A percentile compares a stretch with the other conserved stretches of the same genome.
Conservation (phyloP, 306 rosid species). For the Urtica urens region DNA sequence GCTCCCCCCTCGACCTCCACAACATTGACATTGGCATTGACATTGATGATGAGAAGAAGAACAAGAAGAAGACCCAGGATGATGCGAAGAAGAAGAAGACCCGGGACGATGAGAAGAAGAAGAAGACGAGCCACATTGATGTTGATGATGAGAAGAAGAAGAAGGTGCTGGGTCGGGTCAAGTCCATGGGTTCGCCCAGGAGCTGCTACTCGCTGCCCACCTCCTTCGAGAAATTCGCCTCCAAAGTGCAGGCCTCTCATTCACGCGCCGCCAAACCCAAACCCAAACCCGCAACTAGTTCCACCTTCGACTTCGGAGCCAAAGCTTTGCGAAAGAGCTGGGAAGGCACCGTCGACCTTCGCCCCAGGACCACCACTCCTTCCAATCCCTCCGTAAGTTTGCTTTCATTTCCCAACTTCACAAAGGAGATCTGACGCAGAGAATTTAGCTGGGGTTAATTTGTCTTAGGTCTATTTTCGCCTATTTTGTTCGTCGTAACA, state of each 20-base stretch:
- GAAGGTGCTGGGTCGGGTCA: constrained; percentile 52
- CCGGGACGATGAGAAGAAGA: constrained; percentile 22
- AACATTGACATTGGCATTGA: constrained; percentile 50
- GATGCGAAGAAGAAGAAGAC: neutral
- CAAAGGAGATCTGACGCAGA: too few species aligned
- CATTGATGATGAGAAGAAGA: constrained; percentile 30
- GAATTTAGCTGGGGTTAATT: too few species aligned
- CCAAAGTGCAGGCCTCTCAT: constrained; percentile 57
- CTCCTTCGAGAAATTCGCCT: constrained; percentile 75
- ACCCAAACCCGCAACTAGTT: constrained; percentile 61
- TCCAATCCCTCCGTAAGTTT: too few species aligned
- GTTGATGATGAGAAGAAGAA: constrained; percentile 47
- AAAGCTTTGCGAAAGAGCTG: constrained; percentile 94
- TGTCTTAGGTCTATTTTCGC: too few species aligned
- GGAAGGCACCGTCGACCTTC: constrained; percentile 90
- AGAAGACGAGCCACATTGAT: constrained; percentile 16
- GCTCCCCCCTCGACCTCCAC: constrained; percentile 88
- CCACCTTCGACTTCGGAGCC: constrained; percentile 73
- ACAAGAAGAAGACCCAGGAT: constrained; percentile 38
- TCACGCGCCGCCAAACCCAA: constrained; percentile 49
- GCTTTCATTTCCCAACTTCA: too few species aligned
- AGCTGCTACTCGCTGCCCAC: constrained; percentile 80
- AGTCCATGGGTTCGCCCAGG: constrained; percentile 68
- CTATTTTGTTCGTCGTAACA: too few species aligned
- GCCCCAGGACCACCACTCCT: too few species aligned